These are phyloP conservation scores for Pseudomassariella vexata DNA, from an alignment of 2,329 filamentous ascomycete species.

Conservation along the genomic window DNA sequence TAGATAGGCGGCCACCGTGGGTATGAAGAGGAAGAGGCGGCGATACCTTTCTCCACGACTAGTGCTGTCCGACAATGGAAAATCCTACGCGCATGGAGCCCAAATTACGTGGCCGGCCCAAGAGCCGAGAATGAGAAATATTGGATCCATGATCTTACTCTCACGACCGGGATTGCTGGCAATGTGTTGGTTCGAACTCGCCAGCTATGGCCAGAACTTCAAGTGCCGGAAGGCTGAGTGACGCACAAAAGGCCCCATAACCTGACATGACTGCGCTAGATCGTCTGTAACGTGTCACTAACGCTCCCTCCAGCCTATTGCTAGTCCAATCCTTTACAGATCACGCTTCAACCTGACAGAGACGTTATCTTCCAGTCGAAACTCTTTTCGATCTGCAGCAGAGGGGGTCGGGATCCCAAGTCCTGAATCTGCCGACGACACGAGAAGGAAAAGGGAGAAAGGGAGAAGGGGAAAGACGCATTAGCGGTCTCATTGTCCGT, in stretches of 20 bases:
- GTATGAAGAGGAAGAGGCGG: background rate
- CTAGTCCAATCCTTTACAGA: no score
- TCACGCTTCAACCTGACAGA: no score
- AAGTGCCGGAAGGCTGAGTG: slow-evolving; percentile 2
- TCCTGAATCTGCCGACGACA: no score
- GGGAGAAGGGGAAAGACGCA: no score
- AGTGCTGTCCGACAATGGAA: background rate
- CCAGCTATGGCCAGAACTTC: background rate
- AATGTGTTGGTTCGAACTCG: background rate
- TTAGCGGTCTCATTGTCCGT: no score
- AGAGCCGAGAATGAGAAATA: no score
- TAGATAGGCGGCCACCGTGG: background rate
- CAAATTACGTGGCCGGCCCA: slow-evolving; percentile 1
- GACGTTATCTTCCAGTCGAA: no score
- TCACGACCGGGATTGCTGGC: slow-evolving; percentile 2
- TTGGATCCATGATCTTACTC: background rate
- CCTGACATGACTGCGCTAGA: background rate
- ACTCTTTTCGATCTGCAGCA: no score
- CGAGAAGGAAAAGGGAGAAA: no score
- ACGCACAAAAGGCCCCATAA: background rate
- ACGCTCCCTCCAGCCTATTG: background rate
- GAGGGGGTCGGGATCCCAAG: no score
- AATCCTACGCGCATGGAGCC: slow-evolving; percentile 2
- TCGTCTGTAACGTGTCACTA: slow-evolving; percentile 3
- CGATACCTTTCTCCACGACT: background rate